Percentiles rank a stretch among this genome's conserved stretches.
phyloP scores from a whole-genome alignment of 257 asterid species.

The Jacaranda copaia region DNA sequence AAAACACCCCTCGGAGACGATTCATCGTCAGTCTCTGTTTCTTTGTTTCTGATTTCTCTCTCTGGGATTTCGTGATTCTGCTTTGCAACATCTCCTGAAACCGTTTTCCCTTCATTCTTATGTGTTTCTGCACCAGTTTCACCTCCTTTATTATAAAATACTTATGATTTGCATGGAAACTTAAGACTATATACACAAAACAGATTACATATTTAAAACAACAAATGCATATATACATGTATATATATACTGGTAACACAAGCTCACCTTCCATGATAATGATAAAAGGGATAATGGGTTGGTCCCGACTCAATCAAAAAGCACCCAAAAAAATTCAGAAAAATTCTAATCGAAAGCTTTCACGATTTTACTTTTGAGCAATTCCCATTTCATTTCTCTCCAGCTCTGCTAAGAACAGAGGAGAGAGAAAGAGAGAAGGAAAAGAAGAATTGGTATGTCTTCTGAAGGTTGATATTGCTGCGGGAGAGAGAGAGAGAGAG shows the following conservation, averaged over 20 bases:
- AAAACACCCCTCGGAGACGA: constrained; percentile 83
- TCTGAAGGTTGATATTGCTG: constrained; percentile 58
- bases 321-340: not conserved
- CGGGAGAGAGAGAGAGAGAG: constrained; percentile 35
- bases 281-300: constrained; percentile 17
- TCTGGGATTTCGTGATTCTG: not conserved
- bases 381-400: constrained; percentile 40
- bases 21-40: constrained; percentile 20
- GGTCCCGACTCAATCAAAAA: constrained; percentile 30
- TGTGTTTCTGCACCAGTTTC: not conserved
- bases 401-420: constrained; percentile 45
- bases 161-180: not conserved
- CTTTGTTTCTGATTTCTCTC: not conserved
- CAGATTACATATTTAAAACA: too few species aligned
- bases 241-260: not conserved
- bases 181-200: too few species aligned
- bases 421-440: not conserved
- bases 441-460: constrained; percentile 45
- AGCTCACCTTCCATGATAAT: constrained; percentile 51
- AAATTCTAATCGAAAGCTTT: constrained; percentile 16
- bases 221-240: not conserved
- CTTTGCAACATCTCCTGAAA: not conserved
- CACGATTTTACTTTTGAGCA: constrained; percentile 37
- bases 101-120: not conserved
- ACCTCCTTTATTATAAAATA: not conserved